Conservation (phyloP, 345 rosid genomes). For the Populus pruinosa region DNA sequence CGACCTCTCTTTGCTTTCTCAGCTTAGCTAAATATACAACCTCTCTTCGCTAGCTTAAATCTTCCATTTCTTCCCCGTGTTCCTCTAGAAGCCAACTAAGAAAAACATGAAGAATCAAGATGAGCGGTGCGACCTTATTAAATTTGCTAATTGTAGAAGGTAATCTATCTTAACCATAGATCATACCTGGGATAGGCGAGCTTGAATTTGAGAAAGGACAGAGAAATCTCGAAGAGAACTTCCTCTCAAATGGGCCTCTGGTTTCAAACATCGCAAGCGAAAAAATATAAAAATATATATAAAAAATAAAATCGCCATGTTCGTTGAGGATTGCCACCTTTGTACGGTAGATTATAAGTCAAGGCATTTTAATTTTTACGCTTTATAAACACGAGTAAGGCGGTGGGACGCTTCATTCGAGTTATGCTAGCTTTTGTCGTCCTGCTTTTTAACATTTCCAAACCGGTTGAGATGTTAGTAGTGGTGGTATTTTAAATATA, state of each 20-base stretch:
- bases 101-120: neutral
- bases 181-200: neutral
- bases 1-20: neutral
- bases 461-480: too few relatives aligned
- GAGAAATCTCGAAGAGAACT: neutral
- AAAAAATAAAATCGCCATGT: neutral
- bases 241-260: neutral
- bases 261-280: neutral
- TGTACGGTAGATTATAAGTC: neutral
- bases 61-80: neutral
- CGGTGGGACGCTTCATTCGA: neutral
- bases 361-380: neutral
- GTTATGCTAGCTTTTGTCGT: neutral
- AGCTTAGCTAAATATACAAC: too few relatives aligned
- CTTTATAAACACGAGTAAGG: neutral
- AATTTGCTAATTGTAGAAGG: neutral
- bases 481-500: too few relatives aligned
- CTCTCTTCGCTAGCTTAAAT: neutral
- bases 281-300: neutral
- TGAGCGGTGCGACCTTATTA: neutral
- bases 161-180: neutral
- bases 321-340: neutral
- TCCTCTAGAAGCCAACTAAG: neutral
- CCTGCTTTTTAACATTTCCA: neutral
- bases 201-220: neutral